These are phyloP conservation scores for Aureobasidium sp. DNA, from an alignment of 2,329 filamentous ascomycete genomes.

Conservation along the genomic window DNA sequence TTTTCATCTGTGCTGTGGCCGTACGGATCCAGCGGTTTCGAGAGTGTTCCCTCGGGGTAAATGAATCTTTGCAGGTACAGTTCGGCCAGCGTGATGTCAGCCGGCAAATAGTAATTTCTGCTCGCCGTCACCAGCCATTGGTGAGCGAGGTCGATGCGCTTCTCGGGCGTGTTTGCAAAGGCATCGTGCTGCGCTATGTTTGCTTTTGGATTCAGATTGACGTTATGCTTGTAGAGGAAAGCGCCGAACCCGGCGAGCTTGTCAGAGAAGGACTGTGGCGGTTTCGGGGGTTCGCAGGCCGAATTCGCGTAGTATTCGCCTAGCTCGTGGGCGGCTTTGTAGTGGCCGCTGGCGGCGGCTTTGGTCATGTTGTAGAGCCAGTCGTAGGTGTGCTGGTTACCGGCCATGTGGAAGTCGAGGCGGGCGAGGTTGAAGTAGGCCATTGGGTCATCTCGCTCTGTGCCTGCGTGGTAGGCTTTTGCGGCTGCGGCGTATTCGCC, in stretches of 20 bases:
- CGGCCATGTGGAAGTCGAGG: slow-evolving; percentile 20
- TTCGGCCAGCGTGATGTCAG: slow-evolving; percentile 23
- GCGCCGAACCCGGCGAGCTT: not conserved
- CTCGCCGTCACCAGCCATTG: slow-evolving; percentile 24
- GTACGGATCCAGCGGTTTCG: slow-evolving; percentile 18
- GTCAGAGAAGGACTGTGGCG: not conserved
- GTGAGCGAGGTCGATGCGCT: slow-evolving; percentile 23
- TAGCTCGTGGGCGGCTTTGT: slow-evolving; percentile 33
- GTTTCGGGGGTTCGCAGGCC: not conserved
- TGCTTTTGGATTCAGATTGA: slow-evolving; percentile 16
- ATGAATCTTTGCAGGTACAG: slow-evolving; percentile 22
- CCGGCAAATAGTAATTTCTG: slow-evolving; percentile 22
- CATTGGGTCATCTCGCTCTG: slow-evolving; percentile 37
- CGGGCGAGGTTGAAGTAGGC: slow-evolving; percentile 34
- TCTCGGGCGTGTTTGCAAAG: slow-evolving; percentile 22
- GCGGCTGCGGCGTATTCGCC: slow-evolving; percentile 22
- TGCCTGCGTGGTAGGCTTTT: slow-evolving; percentile 31
- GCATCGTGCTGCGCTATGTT: slow-evolving; percentile 24
- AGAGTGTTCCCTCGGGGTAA: not conserved
- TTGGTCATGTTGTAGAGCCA: slow-evolving; percentile 42
- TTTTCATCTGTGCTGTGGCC: slow-evolving; percentile 21
- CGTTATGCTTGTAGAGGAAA: not conserved
- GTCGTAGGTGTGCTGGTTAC: slow-evolving; percentile 24
- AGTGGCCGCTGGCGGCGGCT: slow-evolving; percentile 36
- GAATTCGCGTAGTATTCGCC: slow-evolving; percentile 33